phyloP scores from a whole-genome alignment of 2,329 filamentous ascomycete species.

The Biscogniauxia sp. region DNA sequence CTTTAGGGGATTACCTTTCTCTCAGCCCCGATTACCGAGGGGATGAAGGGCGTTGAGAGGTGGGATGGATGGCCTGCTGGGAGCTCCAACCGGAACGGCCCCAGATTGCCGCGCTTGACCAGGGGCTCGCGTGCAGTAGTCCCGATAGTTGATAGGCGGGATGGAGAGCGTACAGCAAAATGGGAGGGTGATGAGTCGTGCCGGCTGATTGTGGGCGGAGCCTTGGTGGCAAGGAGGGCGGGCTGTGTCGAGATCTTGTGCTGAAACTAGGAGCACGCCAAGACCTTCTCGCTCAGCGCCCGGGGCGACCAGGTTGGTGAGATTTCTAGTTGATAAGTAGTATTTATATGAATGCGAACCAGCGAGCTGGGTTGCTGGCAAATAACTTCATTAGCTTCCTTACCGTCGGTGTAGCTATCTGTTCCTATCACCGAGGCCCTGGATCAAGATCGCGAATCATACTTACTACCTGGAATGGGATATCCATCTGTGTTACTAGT shows the following conservation, averaged over 20 bases:
- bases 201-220: neutral
- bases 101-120: neutral
- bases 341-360: neutral
- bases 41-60: slow-evolving; percentile 1
- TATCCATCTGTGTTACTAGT: no score
- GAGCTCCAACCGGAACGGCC: slow-evolving; percentile 2
- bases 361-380: neutral
- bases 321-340: neutral
- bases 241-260: neutral
- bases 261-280: neutral
- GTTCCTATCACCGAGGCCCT: no score
- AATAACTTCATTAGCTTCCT: neutral
- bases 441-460: no score
- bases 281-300: neutral
- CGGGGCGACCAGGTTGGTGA: neutral
- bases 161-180: neutral
- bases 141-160: neutral
- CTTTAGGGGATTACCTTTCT: neutral
- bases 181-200: neutral
- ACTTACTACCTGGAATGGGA: no score
- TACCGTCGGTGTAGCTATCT: no score
- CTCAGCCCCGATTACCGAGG: slow-evolving; percentile 16
- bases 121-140: neutral
- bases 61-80: neutral
- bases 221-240: neutral